Evolutionary conservation across 345 rosid species (phyloP).

Genomic region (Noccaea bulbosa): DNA sequence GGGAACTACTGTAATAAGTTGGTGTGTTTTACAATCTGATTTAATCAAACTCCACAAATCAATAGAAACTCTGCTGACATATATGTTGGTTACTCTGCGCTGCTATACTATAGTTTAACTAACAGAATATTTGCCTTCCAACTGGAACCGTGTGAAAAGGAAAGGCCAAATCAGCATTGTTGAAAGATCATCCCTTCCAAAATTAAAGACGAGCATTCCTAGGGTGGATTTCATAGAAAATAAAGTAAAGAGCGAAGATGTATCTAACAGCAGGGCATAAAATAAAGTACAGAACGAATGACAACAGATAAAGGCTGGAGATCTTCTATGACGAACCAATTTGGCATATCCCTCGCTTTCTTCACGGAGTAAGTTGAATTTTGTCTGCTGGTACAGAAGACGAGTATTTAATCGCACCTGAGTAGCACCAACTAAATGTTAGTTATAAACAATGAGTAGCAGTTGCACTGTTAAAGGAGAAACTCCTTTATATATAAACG

Average conservation of each 20-base stretch:
- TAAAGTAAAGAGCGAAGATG: constrained; percentile 12
- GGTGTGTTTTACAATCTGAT: constrained; percentile 9
- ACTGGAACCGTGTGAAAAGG: constrained; percentile 29
- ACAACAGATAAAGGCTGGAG: constrained; percentile 13
- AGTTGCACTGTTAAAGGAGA: constrained; percentile 32
- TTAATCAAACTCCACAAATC: constrained; percentile 24
- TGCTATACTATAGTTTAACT: constrained; percentile 23
- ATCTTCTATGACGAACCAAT: constrained; percentile 60
- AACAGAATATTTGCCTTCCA: constrained; percentile 36
- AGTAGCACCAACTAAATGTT: constrained; percentile 43
- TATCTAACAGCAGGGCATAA: constrained; percentile 25
- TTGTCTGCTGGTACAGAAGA: constrained; percentile 97
- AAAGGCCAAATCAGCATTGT: constrained; percentile 32
- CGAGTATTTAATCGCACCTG: constrained; percentile 99
- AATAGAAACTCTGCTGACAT: constrained; percentile 20
- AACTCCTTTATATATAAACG: constrained; percentile 16
- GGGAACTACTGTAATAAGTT: constrained; percentile 29
- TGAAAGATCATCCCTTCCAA: constrained; percentile 29
- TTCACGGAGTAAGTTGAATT: constrained; percentile 96
- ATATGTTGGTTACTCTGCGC: constrained; percentile 18
- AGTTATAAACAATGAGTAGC: constrained; percentile 23
- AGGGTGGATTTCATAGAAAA: constrained; percentile 4
- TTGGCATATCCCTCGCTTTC: constrained; percentile 99
- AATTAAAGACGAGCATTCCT: constrained; percentile 17
- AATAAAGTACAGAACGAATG: constrained; percentile 13